These are phyloP conservation scores for Calonectria crousiana DNA, from an alignment of 2,329 filamentous ascomycete species.

Conservation along the genomic window DNA sequence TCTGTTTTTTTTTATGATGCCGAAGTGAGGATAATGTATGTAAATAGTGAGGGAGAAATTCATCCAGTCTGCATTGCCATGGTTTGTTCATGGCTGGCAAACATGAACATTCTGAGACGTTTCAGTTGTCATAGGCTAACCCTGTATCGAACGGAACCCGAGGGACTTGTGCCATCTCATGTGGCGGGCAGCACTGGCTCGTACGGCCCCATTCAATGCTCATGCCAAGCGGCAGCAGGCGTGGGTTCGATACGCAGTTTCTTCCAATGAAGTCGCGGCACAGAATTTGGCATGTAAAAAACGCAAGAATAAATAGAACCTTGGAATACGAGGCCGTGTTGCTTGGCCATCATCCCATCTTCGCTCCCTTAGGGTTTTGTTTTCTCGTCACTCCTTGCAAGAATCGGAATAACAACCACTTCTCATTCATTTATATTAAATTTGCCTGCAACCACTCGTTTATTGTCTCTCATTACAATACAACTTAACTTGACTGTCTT, in stretches of 20 bases:
- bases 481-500: no score
- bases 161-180: background rate
- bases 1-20: background rate
- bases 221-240: background rate
- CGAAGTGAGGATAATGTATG: background rate
- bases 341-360: background rate
- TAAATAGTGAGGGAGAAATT: background rate
- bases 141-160: background rate
- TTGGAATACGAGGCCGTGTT: slow-evolving; percentile 7
- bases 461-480: background rate
- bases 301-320: background rate
- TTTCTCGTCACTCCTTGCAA: background rate
- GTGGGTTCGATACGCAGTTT: background rate
- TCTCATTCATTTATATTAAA: background rate
- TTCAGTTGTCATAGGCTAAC: background rate
- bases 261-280: background rate
- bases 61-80: background rate
- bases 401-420: background rate
- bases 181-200: background rate
- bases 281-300: background rate
- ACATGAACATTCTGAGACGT: background rate
- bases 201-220: background rate
- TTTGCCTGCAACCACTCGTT: background rate
- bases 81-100: no score
- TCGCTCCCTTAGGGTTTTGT: background rate